Conservation (phyloP, 1,284 basidiomycete genomes). For the Cutaneotrichosporon dermatis region DNA sequence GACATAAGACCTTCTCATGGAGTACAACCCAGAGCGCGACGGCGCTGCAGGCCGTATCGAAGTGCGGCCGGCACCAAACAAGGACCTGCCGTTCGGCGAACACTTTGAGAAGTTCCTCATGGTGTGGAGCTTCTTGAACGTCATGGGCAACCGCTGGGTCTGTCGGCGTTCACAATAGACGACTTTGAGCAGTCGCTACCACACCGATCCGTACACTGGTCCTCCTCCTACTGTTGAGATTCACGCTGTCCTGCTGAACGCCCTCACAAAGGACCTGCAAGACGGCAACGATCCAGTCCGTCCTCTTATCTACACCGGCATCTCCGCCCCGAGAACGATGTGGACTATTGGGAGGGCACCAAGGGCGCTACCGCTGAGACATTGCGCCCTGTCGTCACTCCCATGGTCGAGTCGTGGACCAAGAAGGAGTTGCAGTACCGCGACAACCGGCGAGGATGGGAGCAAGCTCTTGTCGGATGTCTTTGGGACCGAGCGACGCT, state of each 20-base stretch:
- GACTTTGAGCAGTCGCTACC: conserved; percentile 87
- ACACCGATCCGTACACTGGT: conserved; percentile 60
- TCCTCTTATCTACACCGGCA: conserved; percentile 30
- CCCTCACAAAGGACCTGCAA: conserved; percentile 66
- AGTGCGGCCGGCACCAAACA: conserved; percentile 60
- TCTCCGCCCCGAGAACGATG: conserved; percentile 32
- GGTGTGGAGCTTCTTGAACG: conserved; percentile 87
- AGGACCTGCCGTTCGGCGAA: conserved; percentile 69
- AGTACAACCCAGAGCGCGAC: conserved; percentile 66
- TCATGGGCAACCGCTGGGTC: conserved; percentile 83
- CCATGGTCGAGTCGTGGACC: conserved; percentile 32
- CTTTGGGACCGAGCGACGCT: conserved; percentile 82
- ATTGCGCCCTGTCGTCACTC: conserved; percentile 34
- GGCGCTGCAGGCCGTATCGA: conserved; percentile 41
- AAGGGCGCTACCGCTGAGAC: conserved; percentile 46
- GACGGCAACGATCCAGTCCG: conserved; percentile 31
- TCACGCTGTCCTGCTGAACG: conserved; percentile 82
- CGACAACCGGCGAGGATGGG: conserved; percentile 57
- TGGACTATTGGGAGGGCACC: conserved; percentile 45
- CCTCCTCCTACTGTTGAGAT: conserved; percentile 76
- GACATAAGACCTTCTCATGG: conserved; percentile 68
- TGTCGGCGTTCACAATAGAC: conserved; percentile 90
- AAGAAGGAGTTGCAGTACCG: conserved; percentile 32
- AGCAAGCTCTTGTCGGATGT: conserved; percentile 77
- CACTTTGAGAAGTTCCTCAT: conserved; percentile 80